Evolutionary conservation across 129 eudicot species (phyloP).

Genomic region (Oenanthe sinensis): DNA sequence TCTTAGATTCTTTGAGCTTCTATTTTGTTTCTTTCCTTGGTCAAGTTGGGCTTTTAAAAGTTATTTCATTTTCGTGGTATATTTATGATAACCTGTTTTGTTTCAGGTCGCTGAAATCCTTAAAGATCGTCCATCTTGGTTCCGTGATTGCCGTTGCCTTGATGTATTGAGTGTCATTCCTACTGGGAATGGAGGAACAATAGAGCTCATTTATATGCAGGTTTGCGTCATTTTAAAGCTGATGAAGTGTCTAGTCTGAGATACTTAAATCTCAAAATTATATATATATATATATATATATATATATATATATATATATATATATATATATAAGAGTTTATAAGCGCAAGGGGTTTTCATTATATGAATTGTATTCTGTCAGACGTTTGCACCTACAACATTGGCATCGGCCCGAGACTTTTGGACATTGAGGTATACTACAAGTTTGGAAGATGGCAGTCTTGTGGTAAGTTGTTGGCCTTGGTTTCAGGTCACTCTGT

Average conservation of each 20-base stretch:
- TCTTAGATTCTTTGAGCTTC: neutral
- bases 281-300: neutral
- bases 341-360: neutral
- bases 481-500: neutral
- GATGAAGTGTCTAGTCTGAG: neutral
- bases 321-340: neutral
- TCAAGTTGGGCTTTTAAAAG: neutral
- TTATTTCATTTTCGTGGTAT: neutral
- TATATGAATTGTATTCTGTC: neutral
- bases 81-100: neutral
- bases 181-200: slow-evolving; percentile 91
- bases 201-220: slow-evolving; percentile 85
- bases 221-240: slow-evolving; percentile 19
- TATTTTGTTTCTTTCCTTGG: neutral
- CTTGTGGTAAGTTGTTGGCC: slow-evolving; percentile 49
- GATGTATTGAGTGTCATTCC: slow-evolving; percentile 68
- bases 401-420: slow-evolving; percentile 83
- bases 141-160: slow-evolving; percentile 72
- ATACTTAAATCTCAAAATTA: neutral
- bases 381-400: slow-evolving; percentile 86
- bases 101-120: slow-evolving; percentile 75
- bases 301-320: too few relatives aligned
- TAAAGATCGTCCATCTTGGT: slow-evolving; percentile 95
- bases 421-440: slow-evolving; percentile 82
- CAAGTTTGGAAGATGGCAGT: slow-evolving; percentile 85